phyloP scores from a whole-genome alignment of 73 alveolate species.

The Breviolum minutum region DNA sequence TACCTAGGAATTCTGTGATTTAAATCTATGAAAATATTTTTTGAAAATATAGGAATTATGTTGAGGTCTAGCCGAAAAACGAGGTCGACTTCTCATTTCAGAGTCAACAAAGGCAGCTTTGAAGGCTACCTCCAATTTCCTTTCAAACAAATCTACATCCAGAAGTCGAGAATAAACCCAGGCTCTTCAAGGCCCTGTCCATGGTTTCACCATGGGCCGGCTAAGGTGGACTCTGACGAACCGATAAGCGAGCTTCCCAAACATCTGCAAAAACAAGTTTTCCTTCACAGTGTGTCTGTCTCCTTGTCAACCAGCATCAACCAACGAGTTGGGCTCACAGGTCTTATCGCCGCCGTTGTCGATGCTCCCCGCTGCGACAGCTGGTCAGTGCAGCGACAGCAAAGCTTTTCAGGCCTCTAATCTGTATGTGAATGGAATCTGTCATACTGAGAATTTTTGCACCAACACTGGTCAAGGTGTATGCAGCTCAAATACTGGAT shows the following conservation, averaged over 20 bases:
- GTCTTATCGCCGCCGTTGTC: background rate
- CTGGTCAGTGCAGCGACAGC: slow-evolving; percentile 39
- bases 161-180: background rate
- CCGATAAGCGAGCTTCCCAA: background rate
- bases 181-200: background rate
- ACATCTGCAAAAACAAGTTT: background rate
- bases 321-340: background rate
- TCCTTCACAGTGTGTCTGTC: background rate
- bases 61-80: background rate
- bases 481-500: background rate
- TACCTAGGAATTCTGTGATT: background rate
- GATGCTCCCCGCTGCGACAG: background rate
- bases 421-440: background rate
- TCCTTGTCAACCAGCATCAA: background rate
- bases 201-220: slow-evolving; percentile 11
- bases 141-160: background rate
- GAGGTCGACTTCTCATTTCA: background rate
- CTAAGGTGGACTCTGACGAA: background rate
- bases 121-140: background rate
- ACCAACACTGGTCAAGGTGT: background rate
- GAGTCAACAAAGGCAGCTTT: background rate
- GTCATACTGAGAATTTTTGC: background rate
- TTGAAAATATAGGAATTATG: too few species aligned
- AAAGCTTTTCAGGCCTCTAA: too few species aligned
- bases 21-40: too few species aligned